Evolutionary conservation across 345 rosid genomes (phyloP).

Genomic region (Pistacia atlantica): DNA sequence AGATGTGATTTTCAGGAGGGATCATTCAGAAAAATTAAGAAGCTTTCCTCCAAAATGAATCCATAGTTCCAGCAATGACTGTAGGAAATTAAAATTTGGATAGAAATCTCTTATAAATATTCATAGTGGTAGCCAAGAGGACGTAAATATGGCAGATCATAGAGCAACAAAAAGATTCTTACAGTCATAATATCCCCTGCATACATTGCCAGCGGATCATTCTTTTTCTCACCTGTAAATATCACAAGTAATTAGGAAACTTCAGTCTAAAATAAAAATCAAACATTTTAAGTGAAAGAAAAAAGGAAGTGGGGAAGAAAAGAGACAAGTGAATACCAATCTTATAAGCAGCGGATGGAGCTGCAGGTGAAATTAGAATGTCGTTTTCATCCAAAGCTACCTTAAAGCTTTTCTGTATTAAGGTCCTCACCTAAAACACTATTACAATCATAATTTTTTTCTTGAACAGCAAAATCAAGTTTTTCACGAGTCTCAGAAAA

Average conservation of each 20-base stretch:
- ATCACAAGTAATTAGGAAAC: slow-evolving; percentile 8
- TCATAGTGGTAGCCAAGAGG: neutral
- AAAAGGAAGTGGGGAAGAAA: neutral
- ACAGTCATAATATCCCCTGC: slow-evolving; percentile 97
- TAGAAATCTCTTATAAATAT: neutral
- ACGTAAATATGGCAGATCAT: neutral
- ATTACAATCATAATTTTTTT: slow-evolving; percentile 30
- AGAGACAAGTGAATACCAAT: slow-evolving; percentile 50
- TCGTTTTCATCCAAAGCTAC: slow-evolving; percentile 71
- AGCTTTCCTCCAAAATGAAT: neutral
- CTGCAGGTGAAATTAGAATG: slow-evolving; percentile 88
- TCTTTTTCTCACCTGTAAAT: slow-evolving; percentile 76
- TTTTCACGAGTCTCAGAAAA: neutral
- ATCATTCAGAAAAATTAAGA: neutral
- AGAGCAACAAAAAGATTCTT: slow-evolving; percentile 21
- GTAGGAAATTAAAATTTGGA: neutral
- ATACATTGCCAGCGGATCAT: slow-evolving; percentile 94
- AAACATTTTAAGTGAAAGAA: neutral
- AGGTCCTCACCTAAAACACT: slow-evolving; percentile 72
- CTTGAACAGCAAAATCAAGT: slow-evolving; percentile 16
- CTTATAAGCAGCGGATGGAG: slow-evolving; percentile 90
- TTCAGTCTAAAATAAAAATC: neutral
- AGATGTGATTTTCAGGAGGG: neutral
- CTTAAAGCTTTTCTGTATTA: slow-evolving; percentile 70
- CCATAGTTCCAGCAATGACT: neutral